Evolutionary conservation across 2,329 filamentous ascomycete species (phyloP).

Genomic region (Parafenestella ontariensis): DNA sequence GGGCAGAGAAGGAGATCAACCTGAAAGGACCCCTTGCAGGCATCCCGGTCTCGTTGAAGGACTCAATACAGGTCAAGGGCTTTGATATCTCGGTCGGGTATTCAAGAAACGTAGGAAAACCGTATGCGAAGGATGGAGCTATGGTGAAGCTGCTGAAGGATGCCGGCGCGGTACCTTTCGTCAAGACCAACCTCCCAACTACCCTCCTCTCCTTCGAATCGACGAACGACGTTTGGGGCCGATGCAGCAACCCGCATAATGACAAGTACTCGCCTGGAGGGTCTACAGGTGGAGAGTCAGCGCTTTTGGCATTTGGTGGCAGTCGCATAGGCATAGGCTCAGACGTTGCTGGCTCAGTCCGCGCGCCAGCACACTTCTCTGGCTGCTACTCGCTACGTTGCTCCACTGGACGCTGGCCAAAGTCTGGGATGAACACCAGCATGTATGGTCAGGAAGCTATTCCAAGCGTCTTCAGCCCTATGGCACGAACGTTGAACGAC

Average conservation of each 20-base stretch:
- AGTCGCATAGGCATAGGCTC: constrained; percentile 89
- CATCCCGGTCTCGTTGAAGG: constrained; percentile 86
- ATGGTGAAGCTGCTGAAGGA: constrained; percentile 82
- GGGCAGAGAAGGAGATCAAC: constrained; percentile 69
- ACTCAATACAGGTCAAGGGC: constrained; percentile 75
- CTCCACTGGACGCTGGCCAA: constrained; percentile 89
- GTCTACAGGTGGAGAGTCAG: constrained; percentile 84
- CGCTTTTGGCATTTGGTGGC: constrained; percentile 79
- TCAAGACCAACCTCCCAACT: constrained; percentile 89
- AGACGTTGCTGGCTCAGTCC: constrained; percentile 88
- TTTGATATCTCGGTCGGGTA: constrained; percentile 87
- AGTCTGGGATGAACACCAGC: constrained; percentile 80
- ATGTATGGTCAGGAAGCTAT: constrained; percentile 95
- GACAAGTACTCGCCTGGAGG: constrained; percentile 85
- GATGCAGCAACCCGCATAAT: constrained; percentile 82
- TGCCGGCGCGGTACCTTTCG: constrained; percentile 86
- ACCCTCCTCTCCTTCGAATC: constrained; percentile 89
- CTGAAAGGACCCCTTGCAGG: constrained; percentile 83
- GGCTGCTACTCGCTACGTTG: constrained; percentile 88
- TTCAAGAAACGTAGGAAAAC: constrained; percentile 74
- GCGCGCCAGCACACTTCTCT: constrained; percentile 85
- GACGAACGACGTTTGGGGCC: constrained; percentile 80
- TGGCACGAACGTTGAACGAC: constrained; percentile 85
- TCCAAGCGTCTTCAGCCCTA: constrained; percentile 87
- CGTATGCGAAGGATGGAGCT: constrained; percentile 70